A percentile compares a stretch with the other conserved stretches of the same genome.
Evolutionary conservation across 1,139 yeast genomes (phyloP).

Genomic region (Sugiyamaella neomexicana): DNA sequence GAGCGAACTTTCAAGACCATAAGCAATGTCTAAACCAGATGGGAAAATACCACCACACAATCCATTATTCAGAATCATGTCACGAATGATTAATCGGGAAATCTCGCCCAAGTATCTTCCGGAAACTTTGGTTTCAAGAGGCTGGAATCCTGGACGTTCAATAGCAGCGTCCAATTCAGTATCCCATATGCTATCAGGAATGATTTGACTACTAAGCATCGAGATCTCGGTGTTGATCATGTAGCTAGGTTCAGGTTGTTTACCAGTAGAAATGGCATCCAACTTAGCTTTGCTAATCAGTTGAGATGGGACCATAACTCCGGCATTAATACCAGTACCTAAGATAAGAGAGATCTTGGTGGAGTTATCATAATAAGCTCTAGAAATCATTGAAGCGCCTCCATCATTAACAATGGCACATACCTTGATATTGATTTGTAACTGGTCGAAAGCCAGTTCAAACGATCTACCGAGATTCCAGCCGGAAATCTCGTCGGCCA

Average conservation of each 20-base stretch:
- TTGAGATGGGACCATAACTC: constrained; percentile 33
- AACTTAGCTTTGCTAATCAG: constrained; percentile 16
- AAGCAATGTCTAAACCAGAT: constrained; percentile 29
- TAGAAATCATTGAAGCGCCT: constrained; percentile 77
- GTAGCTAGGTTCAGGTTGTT: constrained; percentile 18
- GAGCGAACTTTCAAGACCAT: constrained; percentile 33
- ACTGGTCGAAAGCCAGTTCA: constrained; percentile 55
- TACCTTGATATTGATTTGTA: constrained; percentile 58
- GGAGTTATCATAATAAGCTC: constrained; percentile 63
- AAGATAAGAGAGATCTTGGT: constrained; percentile 83
- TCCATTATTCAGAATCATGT: constrained; percentile 58
- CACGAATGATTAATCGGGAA: constrained; percentile 66
- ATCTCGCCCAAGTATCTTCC: constrained; percentile 91
- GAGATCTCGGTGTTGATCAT: constrained; percentile 42
- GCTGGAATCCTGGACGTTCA: constrained; percentile 75
- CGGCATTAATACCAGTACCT: constrained; percentile 86
- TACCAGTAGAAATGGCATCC: constrained; percentile 1
- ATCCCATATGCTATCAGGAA: constrained; percentile 78
- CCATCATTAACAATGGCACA: constrained; percentile 89
- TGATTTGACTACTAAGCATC: constrained; percentile 41
- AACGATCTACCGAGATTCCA: constrained; percentile 68
- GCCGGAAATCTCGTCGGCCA: constrained; percentile 65
- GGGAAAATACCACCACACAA: constrained; percentile 49
- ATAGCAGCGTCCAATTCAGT: constrained; percentile 61
- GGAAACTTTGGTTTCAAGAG: constrained; percentile 81